Conservation (phyloP, 2,329 filamentous ascomycete genomes). For the Lachnellula subtilissima region DNA sequence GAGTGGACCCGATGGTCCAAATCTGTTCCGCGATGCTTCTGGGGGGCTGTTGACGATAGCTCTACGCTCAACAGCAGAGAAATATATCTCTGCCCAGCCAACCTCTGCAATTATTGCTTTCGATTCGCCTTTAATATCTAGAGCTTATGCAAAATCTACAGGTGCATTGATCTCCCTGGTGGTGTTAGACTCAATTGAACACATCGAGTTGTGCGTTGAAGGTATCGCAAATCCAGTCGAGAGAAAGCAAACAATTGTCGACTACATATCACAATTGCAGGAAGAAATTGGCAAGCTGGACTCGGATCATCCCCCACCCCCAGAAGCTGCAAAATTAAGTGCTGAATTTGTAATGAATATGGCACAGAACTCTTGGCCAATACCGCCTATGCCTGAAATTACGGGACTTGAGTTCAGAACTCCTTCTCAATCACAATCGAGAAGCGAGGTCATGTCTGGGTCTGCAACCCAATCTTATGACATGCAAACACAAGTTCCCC, state of each 20-base stretch:
- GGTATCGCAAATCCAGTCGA: conserved; percentile 13
- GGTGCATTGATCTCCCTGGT: conserved; percentile 25
- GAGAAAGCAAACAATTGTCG: conserved; percentile 21
- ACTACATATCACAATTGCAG: conserved; percentile 20
- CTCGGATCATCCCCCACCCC: conserved; percentile 16
- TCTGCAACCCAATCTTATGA: conserved; percentile 15
- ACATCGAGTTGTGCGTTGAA: conserved; percentile 28
- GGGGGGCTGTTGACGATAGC: conserved; percentile 17
- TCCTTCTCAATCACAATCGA: neutral
- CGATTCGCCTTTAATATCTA: neutral
- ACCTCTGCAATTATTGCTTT: conserved; percentile 13
- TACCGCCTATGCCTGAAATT: conserved; percentile 23
- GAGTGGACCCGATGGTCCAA: conserved; percentile 24
- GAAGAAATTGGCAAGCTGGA: conserved; percentile 20
- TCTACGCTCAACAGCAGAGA: conserved; percentile 22
- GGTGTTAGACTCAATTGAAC: conserved; percentile 27
- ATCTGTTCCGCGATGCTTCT: conserved; percentile 27
- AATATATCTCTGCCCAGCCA: conserved; percentile 7
- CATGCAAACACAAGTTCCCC: neutral
- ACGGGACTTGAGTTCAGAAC: conserved; percentile 11
- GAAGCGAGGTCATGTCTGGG: conserved; percentile 1
- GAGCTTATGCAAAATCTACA: neutral
- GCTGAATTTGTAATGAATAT: conserved; percentile 20
- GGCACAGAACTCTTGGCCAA: conserved; percentile 16
- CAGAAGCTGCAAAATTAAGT: conserved; percentile 21